A percentile compares a stretch with the other conserved stretches of the same genome.
These are phyloP conservation scores for Alternaria panax DNA, from an alignment of 2,329 filamentous ascomycete genomes.

Conservation along the genomic window DNA sequence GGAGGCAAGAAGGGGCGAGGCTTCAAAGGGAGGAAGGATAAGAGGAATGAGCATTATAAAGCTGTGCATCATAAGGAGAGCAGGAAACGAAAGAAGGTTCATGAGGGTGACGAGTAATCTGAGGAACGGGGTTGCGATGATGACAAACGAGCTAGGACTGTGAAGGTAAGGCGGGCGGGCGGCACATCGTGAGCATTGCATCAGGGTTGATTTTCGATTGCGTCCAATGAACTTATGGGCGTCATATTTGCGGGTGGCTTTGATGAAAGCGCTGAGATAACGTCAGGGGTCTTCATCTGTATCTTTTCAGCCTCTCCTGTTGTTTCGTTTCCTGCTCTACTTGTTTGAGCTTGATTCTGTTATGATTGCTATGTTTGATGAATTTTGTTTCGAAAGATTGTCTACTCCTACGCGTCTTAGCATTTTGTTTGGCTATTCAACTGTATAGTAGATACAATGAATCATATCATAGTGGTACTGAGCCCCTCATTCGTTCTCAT, in stretches of 20 bases:
- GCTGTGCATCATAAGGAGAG: constrained; percentile 29
- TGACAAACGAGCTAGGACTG: not conserved
- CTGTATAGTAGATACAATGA: not conserved
- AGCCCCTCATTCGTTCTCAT: not conserved
- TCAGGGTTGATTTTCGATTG: too few relatives aligned
- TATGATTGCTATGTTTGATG: not conserved
- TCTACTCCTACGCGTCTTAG: not conserved
- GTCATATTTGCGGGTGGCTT: not conserved
- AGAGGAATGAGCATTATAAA: constrained; percentile 38
- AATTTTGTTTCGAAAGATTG: not conserved
- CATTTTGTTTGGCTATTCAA: too few relatives aligned
- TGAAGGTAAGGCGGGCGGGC: not conserved
- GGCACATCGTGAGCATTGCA: not conserved
- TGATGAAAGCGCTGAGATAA: too few relatives aligned
- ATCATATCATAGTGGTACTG: not conserved
- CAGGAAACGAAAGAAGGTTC: constrained; percentile 11
- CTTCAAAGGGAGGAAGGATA: constrained; percentile 41
- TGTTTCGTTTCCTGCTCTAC: not conserved
- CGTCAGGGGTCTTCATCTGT: too few relatives aligned
- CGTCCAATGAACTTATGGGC: not conserved
- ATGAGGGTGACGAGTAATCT: not conserved
- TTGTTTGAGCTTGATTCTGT: not conserved
- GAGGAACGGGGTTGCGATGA: not conserved
- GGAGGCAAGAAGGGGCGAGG: constrained; percentile 33
- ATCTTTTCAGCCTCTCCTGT: too few relatives aligned